A percentile compares a stretch with the other conserved stretches of the same genome.
phyloP scores from a whole-genome alignment of 495 filamentous ascomycete species.

The Talaromyces thailandensis region DNA sequence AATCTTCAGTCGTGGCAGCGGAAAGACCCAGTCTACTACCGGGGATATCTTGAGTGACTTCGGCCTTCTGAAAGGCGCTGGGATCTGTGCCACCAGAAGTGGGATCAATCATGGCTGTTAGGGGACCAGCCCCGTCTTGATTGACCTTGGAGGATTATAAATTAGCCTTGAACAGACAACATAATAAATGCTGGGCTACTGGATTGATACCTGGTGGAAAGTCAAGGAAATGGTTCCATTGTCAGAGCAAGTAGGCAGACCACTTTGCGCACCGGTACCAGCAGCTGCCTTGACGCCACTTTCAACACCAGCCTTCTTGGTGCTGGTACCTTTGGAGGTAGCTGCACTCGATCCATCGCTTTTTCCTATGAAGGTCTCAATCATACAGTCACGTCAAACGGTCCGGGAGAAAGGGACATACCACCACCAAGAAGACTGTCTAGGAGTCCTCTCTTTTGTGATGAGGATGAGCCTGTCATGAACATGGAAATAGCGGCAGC shows the following conservation, averaged over 20 bases:
- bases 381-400: too few species aligned
- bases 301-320: slow-evolving; percentile 24
- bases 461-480: slow-evolving; percentile 14
- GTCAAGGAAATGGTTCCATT: slow-evolving; percentile 39
- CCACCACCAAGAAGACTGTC: neutral
- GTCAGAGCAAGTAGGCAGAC: slow-evolving; percentile 44
- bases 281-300: slow-evolving; percentile 30
- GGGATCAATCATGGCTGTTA: slow-evolving; percentile 24
- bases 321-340: slow-evolving; percentile 24
- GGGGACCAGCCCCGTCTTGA: slow-evolving; percentile 29
- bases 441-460: slow-evolving; percentile 5
- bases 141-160: slow-evolving; percentile 17
- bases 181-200: neutral
- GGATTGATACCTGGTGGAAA: slow-evolving; percentile 18
- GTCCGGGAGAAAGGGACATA: neutral
- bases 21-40: slow-evolving; percentile 43
- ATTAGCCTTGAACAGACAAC: neutral
- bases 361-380: too few species aligned
- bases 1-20: slow-evolving; percentile 40
- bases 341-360: slow-evolving; percentile 3
- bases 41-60: slow-evolving; percentile 50
- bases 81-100: slow-evolving; percentile 47
- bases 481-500: slow-evolving; percentile 23
- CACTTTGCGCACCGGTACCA: slow-evolving; percentile 29
- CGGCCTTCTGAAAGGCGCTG: slow-evolving; percentile 42